Evolutionary conservation across 2,329 filamentous ascomycete species (phyloP), one percentile per base, ranked within the genome.

Genomic region (Blumeriella jaapii): DNA sequence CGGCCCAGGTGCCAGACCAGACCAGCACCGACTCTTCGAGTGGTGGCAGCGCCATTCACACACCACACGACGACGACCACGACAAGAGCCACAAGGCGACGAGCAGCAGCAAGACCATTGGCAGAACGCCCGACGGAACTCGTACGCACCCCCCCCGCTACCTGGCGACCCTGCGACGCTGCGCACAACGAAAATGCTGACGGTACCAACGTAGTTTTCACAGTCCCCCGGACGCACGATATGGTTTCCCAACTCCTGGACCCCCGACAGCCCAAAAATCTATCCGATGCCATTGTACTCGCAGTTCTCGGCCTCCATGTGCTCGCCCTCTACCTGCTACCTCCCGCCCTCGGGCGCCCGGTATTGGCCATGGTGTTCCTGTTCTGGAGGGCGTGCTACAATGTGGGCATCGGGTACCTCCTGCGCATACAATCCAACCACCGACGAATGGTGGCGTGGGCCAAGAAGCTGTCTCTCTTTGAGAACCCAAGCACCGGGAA

Each of bases 181-280:
- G n/a, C n/a, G n/a, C n/a, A n/a, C n/a, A n/a, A n/a, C n/a, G n/a
- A 31, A 27, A 18, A 13, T 8, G 22, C 15, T 34, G 23, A 36
- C 39, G 19, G 37, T 37, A 12, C 39, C 17, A 13, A 5, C 27
- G 30, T 54, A 96, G 91, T 94, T 52, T 98, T 98, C 57, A 81
- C 85, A 39, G 91, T 98, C 36, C 91, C 91, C 30, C 79, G 85
- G 44, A 98, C 91, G 38, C 86, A 95, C 67, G 91, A 98, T 63
- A 96, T 98, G 91, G 89, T 98, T 50, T 93, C 89, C 33, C 91
- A 96, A 63, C 72, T 98, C 36, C 75, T 98, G 50, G 91, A 93
- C 52, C 91, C 91, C 33, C 82, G 82, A 48, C 82, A 96, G 57
- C 86, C 91, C 34, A 98, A 98, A 68, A 96, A 96, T 57, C 58